Evolutionary conservation across 495 filamentous ascomycete species (phyloP), one percentile per base, ranked within the genome.

Genomic region (Recurvomyces mirabilis): DNA sequence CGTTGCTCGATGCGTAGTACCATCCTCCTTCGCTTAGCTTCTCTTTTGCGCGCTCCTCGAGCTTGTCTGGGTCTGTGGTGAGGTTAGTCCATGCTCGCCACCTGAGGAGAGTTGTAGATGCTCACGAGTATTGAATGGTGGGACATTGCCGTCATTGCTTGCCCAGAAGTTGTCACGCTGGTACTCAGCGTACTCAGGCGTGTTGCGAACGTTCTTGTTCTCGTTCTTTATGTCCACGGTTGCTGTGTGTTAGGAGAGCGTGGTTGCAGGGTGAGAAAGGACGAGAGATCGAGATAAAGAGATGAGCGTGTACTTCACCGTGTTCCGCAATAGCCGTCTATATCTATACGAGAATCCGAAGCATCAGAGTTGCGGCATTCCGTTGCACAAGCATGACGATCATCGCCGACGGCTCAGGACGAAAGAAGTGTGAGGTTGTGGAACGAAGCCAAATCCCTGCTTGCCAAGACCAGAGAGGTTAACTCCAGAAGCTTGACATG

Each of bases 1-100:
- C 79, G 51, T 81, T 82, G 44, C 66, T 80, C 36, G 75, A 77
- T 34, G 80, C 70, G 46, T 83, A 82, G 62, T 65, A 71, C 69
- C 68, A 74, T 46, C 72, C 72, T 17, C 58, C 59, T 42, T 69
- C 52, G 39, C 69, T 71, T 15, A 82, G 67, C 23, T 65, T 73
- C 47, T 72, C 56, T 49, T 70, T 69, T 11, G 78, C 77, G 25
- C 70, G 62, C 46, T 75, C 68, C 57, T 78, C 75, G 14, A 80
- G 64, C 37, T 72, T 70, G 30, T 53, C 65, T 7, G 74, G 75
- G 25, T 78, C 73, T 73, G 53, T n/a, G 22, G 25, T 4, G n/a
- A n/a, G n/a, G n/a, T n/a, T n/a, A n/a, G n/a, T n/a, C n/a, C n/a
- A n/a, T n/a, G n/a, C n/a, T n/a, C n/a, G n/a, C n/a, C n/a, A n/a